Conservation (phyloP, 2,329 filamentous ascomycete species). For the Fusarium bulbicola region DNA sequence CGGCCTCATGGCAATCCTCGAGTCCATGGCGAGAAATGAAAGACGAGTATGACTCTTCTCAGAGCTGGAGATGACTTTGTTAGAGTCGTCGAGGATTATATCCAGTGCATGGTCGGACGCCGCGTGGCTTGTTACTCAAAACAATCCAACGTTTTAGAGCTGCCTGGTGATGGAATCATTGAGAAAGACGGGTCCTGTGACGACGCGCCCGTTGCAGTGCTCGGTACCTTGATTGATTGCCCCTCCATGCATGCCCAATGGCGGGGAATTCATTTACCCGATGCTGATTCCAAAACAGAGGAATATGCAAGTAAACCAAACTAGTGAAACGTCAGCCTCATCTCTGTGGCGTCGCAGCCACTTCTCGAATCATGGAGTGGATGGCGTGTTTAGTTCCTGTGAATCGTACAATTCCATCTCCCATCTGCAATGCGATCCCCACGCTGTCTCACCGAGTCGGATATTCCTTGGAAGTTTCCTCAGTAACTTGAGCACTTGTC, state of each 20-base stretch:
- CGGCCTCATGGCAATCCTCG: conserved; percentile 45
- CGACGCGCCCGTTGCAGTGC: conserved; percentile 15
- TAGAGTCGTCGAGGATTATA: conserved; percentile 24
- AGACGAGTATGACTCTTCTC: not conserved
- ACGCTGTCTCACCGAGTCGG: conserved; percentile 26
- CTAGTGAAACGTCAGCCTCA: not conserved
- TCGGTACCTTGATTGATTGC: conserved; percentile 33
- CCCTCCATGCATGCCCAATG: conserved; percentile 36
- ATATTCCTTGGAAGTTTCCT: conserved; percentile 5
- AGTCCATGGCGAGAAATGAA: conserved; percentile 39
- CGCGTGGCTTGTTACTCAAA: conserved; percentile 15
- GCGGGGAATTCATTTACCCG: conserved; percentile 28
- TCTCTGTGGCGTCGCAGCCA: not conserved
- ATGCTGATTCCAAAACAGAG: not conserved
- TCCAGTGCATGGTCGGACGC: conserved; percentile 22
- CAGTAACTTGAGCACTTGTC: not conserved
- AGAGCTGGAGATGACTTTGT: conserved; percentile 2
- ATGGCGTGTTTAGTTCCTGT: conserved; percentile 34
- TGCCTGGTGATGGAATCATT: conserved; percentile 32
- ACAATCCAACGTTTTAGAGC: conserved; percentile 11
- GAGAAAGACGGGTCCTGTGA: conserved; percentile 26
- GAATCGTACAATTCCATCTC: conserved; percentile 36
- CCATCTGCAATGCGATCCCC: conserved; percentile 15
- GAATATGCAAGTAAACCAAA: conserved; percentile 1
- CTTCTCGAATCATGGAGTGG: conserved; percentile 18